Evolutionary conservation across 2,329 filamentous ascomycete species (phyloP), one percentile per base, ranked within the genome.

Genomic region (Dendryphion nanum): DNA sequence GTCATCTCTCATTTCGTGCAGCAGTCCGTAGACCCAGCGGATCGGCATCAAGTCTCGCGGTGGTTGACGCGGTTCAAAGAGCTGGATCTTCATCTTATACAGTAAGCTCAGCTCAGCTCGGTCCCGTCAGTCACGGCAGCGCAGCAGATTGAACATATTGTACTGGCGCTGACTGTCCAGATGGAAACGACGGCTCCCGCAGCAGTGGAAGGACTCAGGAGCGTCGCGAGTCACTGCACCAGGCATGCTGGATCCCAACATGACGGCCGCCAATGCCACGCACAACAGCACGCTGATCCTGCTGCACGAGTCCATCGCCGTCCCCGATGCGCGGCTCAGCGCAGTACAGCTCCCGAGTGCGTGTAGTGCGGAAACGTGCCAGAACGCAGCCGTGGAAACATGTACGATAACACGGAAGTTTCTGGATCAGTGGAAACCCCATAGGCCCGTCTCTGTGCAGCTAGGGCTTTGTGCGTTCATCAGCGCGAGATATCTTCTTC

Each of bases 401-500:
- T 35, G 33, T 21, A 40, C 18, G 3, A 31, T 36, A 5, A 23
- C 32, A 12, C 18, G 6, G 4, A 40, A 36, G 33, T 31, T 40
- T 6, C 30, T 17, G 10, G 10, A 26, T 8, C 23, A 26, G n/a
- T n/a, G 23, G 23, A n/a, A n/a, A 10, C 10, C 23, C 10, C n/a
- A 18, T 13, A 33, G 33, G 19, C 28, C 39, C 5, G 14, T 41
- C 4, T 12, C 20, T 13, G 33, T 34, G 3, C 30, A 41, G 15
- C n/a, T 42, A n/a, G 40, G 35, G 4, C 8, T 42, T 2, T 38
- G 35, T 35, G 40, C 35, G 6, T 42, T 42, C 21, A 26, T 38
- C 2, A 35, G 40, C 24, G 40, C 30, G 10, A 34, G 40, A 35
- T 30, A 14, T 28, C 17, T 41, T 7, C 19, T 41, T 6, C n/a